Evolutionary conservation across 768 basidiomycete species (phyloP), one percentile per base, ranked within the genome.

Genomic region (Tephrocybe rancida): DNA sequence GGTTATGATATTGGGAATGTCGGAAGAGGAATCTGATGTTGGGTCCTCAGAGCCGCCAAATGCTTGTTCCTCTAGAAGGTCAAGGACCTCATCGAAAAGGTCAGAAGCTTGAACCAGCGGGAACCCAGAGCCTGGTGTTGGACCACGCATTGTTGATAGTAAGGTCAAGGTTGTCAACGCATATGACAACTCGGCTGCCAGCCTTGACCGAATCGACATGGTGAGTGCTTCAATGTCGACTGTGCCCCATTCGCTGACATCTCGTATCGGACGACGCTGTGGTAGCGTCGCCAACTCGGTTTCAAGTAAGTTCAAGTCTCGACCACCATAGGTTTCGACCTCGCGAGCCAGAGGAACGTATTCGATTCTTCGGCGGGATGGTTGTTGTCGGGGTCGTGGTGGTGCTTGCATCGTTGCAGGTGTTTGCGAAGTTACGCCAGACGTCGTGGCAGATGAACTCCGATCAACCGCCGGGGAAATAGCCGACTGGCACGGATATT

Each of bases 141-240:
- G 82, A 9, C 84, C 86, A 25, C 83, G 83, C 83, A 92, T 86
- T 2, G 87, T 85, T 11, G 90, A 88, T 52, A 97, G 73, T 64
- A 96, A 74, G 3, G 87, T 87, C 59, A 98, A 77, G 4, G 92
- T 91, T 19, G 94, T 93, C 60, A 99, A 73, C 4, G 90, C 92
- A 66, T 95, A 98, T 3, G 94, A 88, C 48, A 95, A 73, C 68
- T 99, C 96, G 42, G 84, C 78, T 8, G 86, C 80, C 37, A 98
- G 72, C 30, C 95, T 80, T 30, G 91, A 96, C 27, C 95, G 88
- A 35, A 99, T 73, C 26, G 91, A 90, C 88, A 99, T 87, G n/a
- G 86, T 87, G 45, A 99, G 78, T n/a, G 86, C 86, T 64, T 97
- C 95, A 53, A 98, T 86, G 62, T 98, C 95, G 45, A 96, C 83